Base-by-base conservation (phyloP, 2,329 filamentous ascomycete genomes). In the Fusarium circinatum region DNA sequence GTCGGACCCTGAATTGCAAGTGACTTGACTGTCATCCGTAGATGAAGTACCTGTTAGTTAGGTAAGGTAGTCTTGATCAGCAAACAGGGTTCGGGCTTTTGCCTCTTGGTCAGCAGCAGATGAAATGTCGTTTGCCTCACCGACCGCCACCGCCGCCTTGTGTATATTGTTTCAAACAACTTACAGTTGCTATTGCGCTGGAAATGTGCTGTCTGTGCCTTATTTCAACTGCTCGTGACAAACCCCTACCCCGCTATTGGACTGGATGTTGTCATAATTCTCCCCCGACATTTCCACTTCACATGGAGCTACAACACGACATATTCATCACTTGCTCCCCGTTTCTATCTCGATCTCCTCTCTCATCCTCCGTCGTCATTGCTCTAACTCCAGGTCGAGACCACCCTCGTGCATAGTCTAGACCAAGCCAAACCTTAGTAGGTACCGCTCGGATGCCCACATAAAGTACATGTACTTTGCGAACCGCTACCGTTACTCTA, bases 381-480 rank as follows among this genome's bases (percentile, higher is more conserved):
- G 64, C 64, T 54, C 59, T 36, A 60, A 57, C 42, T 47, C 34
- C 48, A 72, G 68, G 64, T 47, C 64, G 48, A 75, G 71, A 74
- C 71, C 64, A 34, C 13, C 34, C 52, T 61, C 41, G 41, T 55
- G 36, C 68, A 65, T 57, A 68, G 56, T 58, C 45, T 68, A 62
- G 55, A 62, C 48, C 64, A 60, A 73, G 60, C 48, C 54, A 28
- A 52, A 49, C 30, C 48, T 34, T 34, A 32, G 48, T 30, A 18
- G 48, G n/a, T 51, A 52, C 49, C 30, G 18, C 59, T 65, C 44
- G 34, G 62, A 63, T 58, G 52, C 66, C 71, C 63, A 54, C 42
- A 36, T 41, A 41, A 72, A 62, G 68, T 75, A 74, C 64, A 41
- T 62, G 49, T 66, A 75, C 71, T 62, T 71, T 49, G n/a, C 24